A percentile compares a stretch with the other conserved stretches of the same genome.
Evolutionary conservation across 169 alveolate genomes (phyloP).

Genomic region (Miamiensis avidus): DNA sequence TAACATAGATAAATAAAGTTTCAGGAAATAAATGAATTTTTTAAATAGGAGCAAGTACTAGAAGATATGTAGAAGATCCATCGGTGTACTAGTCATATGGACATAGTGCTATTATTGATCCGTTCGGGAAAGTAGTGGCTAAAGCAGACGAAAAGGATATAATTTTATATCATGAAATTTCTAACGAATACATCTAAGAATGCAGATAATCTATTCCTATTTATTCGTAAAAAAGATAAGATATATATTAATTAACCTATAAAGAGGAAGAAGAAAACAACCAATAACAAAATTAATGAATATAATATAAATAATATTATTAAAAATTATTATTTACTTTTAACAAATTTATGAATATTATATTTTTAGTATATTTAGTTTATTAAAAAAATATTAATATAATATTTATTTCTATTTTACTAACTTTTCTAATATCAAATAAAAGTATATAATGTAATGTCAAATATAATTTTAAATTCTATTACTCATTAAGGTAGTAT

Average conservation of each 20-base stretch:
- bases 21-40: conserved; percentile 19
- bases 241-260: conserved; percentile 53
- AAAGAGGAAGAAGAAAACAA: conserved; percentile 10
- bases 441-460: too few species aligned
- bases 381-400: too few species aligned
- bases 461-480: too few species aligned
- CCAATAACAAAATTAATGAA: too few species aligned
- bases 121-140: conserved; percentile 78
- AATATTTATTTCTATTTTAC: too few species aligned
- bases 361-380: too few species aligned
- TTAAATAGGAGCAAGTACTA: conserved; percentile 79
- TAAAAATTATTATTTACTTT: too few species aligned
- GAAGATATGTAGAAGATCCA: conserved; percentile 62
- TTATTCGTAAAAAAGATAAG: conserved; percentile 54
- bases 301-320: too few species aligned
- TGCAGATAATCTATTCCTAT: conserved; percentile 57
- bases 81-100: conserved; percentile 75
- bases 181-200: conserved; percentile 48
- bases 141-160: conserved; percentile 55
- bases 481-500: too few species aligned
- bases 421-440: too few species aligned
- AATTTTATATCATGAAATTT: conserved; percentile 56
- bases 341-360: too few species aligned
- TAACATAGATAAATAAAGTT: not conserved
- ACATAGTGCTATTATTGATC: conserved; percentile 74